Evolutionary conservation across 768 basidiomycete species (phyloP), one percentile per base, ranked within the genome.

Genomic region (Mycena chlorophos): DNA sequence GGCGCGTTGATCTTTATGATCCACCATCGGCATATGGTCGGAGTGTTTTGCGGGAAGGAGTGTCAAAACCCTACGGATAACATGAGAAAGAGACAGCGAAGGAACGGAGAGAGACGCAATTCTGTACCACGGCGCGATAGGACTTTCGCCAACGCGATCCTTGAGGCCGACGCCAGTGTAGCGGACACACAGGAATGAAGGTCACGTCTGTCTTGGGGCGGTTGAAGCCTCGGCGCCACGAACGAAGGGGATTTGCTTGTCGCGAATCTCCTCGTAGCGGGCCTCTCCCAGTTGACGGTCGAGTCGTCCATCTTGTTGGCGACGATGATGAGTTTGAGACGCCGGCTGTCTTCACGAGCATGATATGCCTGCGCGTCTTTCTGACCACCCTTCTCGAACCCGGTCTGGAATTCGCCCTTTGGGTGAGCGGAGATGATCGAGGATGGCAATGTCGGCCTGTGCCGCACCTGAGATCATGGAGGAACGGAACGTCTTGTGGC

Each of bases 361-460:
- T 94, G 72, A 98, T 88, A 68, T 98, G 97, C 74, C 95, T 93
- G 56, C 94, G 85, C 20, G 97, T 99, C n/a, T n/a, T n/a, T n/a
- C 79, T 99, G 97, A 4, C 97, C 97, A 42, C 97, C 97, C 70
- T 85, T 86, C 72, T 98, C 97, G 70, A 98, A 99, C 14, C 97
- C 97, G 6, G 97, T 98, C 76, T 99, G 97, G 66, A 98, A 99
- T 73, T 99, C 97, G 48, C 97, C 97, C 75, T 97, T 98, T n/a
- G n/a, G n/a, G 59, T 97, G 89, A 20, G 97, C 94, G 3, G 95
- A 98, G 66, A 99, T 93, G 66, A 99, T n/a, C 94, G 60, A 98
- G 88, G 55, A 98, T 80, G 19, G 95, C 96, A 58, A 98, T 83
- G 72, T 98, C 95, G 37, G 97, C 97, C 73, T 99, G 97, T n/a